These are phyloP conservation scores for Mycena metata DNA, from an alignment of 768 basidiomycete species.

Conservation along the genomic window DNA sequence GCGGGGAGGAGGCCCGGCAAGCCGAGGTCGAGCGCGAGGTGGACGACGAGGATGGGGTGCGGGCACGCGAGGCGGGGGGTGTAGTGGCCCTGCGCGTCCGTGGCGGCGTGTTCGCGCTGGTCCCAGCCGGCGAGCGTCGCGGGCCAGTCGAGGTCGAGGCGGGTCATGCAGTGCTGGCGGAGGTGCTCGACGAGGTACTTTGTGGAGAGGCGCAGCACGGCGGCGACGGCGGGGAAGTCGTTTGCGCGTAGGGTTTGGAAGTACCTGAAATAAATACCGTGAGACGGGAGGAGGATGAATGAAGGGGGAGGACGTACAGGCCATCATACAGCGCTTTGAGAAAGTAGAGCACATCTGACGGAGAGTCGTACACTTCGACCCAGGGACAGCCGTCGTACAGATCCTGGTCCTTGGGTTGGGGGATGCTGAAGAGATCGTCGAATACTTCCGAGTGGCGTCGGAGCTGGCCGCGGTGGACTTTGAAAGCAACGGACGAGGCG, in stretches of 20 bases:
- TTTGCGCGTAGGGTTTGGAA: constrained; percentile 67
- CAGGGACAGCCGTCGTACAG: too few relatives aligned
- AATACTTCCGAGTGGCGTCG: too few relatives aligned
- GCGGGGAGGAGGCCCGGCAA: constrained; percentile 71
- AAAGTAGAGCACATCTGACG: too few relatives aligned
- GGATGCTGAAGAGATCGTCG: too few relatives aligned
- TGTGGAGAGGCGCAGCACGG: constrained; percentile 77
- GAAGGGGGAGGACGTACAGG: constrained; percentile 61
- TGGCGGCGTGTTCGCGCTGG: constrained; percentile 68
- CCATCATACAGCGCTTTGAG: constrained; percentile 82
- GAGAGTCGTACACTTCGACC: too few relatives aligned
- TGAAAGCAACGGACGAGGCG: too few relatives aligned
- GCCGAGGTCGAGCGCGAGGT: constrained; percentile 75
- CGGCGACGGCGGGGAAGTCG: constrained; percentile 66
- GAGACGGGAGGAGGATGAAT: not conserved
- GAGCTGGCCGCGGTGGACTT: too few relatives aligned
- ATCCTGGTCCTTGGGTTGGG: too few relatives aligned
- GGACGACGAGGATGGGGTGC: too few relatives aligned
- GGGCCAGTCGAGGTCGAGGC: constrained; percentile 77
- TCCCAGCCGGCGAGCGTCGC: constrained; percentile 79
- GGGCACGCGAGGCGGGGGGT: constrained; percentile 69
- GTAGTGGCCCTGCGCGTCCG: constrained; percentile 66
- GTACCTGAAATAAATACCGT: constrained; percentile 59
- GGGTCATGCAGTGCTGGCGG: constrained; percentile 69
- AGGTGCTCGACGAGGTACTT: constrained; percentile 84